These are phyloP conservation scores for Hordeum marinum DNA, from an alignment of 176 grass and related monocot species.

Conservation along the genomic window DNA sequence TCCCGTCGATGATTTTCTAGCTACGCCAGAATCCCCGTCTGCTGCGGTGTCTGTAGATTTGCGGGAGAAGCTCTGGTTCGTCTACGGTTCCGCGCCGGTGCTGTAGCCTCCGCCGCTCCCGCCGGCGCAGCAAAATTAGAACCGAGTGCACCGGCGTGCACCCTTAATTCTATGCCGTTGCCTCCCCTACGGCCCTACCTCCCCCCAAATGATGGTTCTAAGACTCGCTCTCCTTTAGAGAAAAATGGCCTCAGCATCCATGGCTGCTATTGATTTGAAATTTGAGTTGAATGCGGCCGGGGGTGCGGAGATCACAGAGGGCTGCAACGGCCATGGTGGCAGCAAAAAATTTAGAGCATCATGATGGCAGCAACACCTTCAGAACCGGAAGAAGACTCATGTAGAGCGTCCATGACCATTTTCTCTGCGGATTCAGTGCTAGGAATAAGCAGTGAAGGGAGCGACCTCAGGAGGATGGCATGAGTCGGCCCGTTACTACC, in stretches of 20 bases:
- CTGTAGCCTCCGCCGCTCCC: background rate
- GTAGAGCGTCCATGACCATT: conserved; percentile 11
- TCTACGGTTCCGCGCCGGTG: background rate
- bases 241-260: background rate
- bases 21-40: background rate
- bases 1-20: background rate
- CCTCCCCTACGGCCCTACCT: no score
- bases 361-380: background rate
- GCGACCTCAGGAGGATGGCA: no score
- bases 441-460: background rate
- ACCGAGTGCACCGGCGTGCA: background rate
- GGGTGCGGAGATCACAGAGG: conserved; percentile 7
- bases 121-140: background rate
- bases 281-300: no score
- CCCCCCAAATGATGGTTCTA: no score
- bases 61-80: background rate
- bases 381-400: background rate
- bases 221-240: background rate
- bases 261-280: background rate
- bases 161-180: no score
- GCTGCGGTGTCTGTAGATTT: conserved; percentile 1
- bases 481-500: no score
- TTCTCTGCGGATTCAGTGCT: background rate
- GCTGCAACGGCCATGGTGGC: background rate
- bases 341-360: background rate